Base-by-base conservation (phyloP, 2,329 filamentous ascomycete species). In the Arthrinium phaeospermum region DNA sequence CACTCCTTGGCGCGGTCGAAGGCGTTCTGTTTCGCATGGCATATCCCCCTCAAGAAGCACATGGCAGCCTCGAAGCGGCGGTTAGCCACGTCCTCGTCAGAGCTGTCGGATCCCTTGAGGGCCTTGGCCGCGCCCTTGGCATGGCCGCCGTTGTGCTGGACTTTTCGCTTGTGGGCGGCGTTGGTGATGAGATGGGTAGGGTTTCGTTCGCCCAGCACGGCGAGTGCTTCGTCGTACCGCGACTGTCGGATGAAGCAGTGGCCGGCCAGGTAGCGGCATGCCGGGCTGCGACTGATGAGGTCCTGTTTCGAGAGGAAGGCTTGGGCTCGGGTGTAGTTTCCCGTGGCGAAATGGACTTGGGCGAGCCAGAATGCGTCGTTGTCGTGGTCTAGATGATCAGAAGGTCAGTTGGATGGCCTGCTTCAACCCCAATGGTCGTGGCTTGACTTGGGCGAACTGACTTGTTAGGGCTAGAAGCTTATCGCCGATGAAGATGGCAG, bases 1-100 rank as follows among this genome's bases (percentile, higher is more conserved):
- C 96, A 98, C 78, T 98, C 95, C 82, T 98, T 98, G 70, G 96
- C 96, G 46, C 95, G 92, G 81, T 99, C 96, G 78, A 98, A 98
- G 37, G 96, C 94, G 82, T 98, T 99, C 81, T 98, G 94, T 83
- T 98, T 98, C 8, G 96, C 95, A 81, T 95, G 98, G 86, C 97
- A 98, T 69, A 98, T 89, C 6, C 96, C 96, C 34, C 96, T 89
- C 70, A 99, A 85, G 81, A 97, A 98, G 84, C 96, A 99, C 95
- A 99, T 99, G 79, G 93, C 94, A 0, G 96, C 96, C 83, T 99
- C 96, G 78, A 96, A 97, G 73, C 94, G 92, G 72, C 97, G 87
- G 79, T 93, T 94, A 57, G 89, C 90, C 12, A 89, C 87, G 75
- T 96, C 92, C 76, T 96, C 94, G 71, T 90, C 85, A 2, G 79